Percentiles rank a stretch among this genome's conserved stretches.
Evolutionary conservation across 768 basidiomycete genomes (phyloP).

Genomic region (Cubamyces sp.): DNA sequence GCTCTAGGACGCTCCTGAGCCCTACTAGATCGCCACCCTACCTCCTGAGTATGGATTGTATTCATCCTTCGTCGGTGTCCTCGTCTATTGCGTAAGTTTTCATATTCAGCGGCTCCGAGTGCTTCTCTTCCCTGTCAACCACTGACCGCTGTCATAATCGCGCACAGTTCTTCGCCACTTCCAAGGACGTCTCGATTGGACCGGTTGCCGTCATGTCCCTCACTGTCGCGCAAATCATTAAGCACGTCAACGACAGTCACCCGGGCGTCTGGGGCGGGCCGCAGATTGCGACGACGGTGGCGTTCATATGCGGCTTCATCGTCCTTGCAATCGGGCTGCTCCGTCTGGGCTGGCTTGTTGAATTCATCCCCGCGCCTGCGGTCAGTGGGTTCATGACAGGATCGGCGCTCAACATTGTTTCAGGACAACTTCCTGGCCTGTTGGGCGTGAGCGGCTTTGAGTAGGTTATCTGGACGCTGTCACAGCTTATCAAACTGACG

Average conservation of each 20-base stretch:
- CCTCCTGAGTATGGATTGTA: conserved; percentile 89
- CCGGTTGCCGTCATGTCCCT: conserved; percentile 98
- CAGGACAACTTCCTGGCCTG: conserved; percentile 84
- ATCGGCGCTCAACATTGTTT: conserved; percentile 86
- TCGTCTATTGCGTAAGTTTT: conserved; percentile 73
- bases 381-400: conserved; percentile 95
- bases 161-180: conserved; percentile 86
- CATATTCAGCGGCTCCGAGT: neutral
- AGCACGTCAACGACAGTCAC: conserved; percentile 54
- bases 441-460: conserved; percentile 86
- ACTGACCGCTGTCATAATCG: neutral
- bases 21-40: conserved; percentile 73
- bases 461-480: conserved; percentile 44
- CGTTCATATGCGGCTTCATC: conserved; percentile 89
- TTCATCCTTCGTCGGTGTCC: conserved; percentile 86
- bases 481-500: conserved; percentile 18
- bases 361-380: conserved; percentile 86
- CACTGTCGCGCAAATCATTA: conserved; percentile 79
- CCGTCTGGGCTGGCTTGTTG: conserved; percentile 91
- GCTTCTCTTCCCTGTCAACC: conserved; percentile 6
- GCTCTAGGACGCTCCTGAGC: neutral
- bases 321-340: conserved; percentile 87
- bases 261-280: conserved; percentile 64
- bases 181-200: conserved; percentile 96
- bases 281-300: conserved; percentile 82